Base-by-base conservation (phyloP, 2,329 filamentous ascomycete species). In the Pestalotiopsis sp. region DNA sequence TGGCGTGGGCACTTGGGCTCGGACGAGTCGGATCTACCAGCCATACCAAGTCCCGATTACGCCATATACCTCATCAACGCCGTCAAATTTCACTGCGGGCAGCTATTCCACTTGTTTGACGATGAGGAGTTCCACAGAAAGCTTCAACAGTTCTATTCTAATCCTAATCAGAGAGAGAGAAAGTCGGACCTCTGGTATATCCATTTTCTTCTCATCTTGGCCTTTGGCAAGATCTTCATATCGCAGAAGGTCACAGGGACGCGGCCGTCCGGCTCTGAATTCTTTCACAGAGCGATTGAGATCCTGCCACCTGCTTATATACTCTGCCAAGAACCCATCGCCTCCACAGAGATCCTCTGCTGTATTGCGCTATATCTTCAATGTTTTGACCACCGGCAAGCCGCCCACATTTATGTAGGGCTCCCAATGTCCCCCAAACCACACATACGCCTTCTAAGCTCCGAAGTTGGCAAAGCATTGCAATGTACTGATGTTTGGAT, bases 71-170 rank as follows among this genome's bases (percentile, higher is more conserved):
- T 88, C 3, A 84, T 88, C 76, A 87, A 87, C 69, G 83, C 85
- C 0, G 85, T 88, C 68, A 87, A 88, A 67, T 88, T 88, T 58
- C 85, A 87, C 69, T 86, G 85, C 67, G 82, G 83, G 3, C 86
- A 87, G 38, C 73, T 88, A 2, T 86, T 87, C 27, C 85, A 87
- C 63, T 76, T 88, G 2, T 87, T 88, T 58, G 85, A 89, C 27
- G 86, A 88, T 63, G 79, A 82, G 12, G 79, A 78, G 0, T 88
- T 88, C 68, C 86, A 86, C 81, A 72, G 71, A 4, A 77, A 79
- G 3, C 74, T 85, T 9, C 76, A 80, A 49, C 72, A 75, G 2
- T 85, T 85, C 70, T 81, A 85, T 68, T 75, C 79, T 1, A 75
- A 77, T 23, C 73, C 75, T 1, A 76, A 75, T 56, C 20, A 45